These are phyloP conservation scores for Nakaseomyces kungkrabaensis DNA, from an alignment of 1,139 yeast species.

Conservation along the genomic window DNA sequence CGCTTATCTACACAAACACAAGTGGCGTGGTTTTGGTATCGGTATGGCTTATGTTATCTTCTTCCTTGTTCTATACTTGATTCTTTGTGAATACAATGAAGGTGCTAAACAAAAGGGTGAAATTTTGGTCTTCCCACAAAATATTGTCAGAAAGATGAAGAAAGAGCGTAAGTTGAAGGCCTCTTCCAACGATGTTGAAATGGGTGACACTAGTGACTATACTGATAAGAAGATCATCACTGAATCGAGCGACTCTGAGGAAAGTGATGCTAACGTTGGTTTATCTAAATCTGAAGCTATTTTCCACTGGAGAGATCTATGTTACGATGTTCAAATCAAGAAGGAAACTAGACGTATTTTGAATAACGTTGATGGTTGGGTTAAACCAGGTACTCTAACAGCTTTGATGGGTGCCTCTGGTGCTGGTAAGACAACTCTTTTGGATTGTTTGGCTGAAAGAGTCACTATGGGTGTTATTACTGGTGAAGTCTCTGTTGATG, in stretches of 20 bases:
- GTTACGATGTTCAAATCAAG: conserved; percentile 33
- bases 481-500: conserved; percentile 51
- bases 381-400: conserved; percentile 46
- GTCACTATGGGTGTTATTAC: conserved; percentile 45
- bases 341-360: conserved; percentile 33
- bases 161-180: conserved; percentile 19
- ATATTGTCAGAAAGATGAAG: conserved; percentile 30
- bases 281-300: conserved; percentile 19
- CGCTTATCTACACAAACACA: conserved; percentile 40
- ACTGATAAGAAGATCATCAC: conserved; percentile 7
- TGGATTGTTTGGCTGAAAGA: conserved; percentile 47
- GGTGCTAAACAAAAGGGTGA: conserved; percentile 71
- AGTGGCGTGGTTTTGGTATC: conserved; percentile 71
- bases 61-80: conserved; percentile 46
- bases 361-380: conserved; percentile 42
- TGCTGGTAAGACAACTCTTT: conserved; percentile 59
- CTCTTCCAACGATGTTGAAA: conserved; percentile 17
- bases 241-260: conserved; percentile 6
- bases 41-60: conserved; percentile 44
- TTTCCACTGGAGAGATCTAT: conserved; percentile 38
- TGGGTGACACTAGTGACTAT: conserved; percentile 6
- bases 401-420: conserved; percentile 68
- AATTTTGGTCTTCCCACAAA: conserved; percentile 47
- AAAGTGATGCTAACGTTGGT: conserved; percentile 7
- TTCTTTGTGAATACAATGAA: conserved; percentile 47